Percentiles rank a stretch among this genome's conserved stretches.
These are phyloP conservation scores for Aspergillus quadricinctus DNA, from an alignment of 2,329 filamentous ascomycete genomes.

Conservation along the genomic window DNA sequence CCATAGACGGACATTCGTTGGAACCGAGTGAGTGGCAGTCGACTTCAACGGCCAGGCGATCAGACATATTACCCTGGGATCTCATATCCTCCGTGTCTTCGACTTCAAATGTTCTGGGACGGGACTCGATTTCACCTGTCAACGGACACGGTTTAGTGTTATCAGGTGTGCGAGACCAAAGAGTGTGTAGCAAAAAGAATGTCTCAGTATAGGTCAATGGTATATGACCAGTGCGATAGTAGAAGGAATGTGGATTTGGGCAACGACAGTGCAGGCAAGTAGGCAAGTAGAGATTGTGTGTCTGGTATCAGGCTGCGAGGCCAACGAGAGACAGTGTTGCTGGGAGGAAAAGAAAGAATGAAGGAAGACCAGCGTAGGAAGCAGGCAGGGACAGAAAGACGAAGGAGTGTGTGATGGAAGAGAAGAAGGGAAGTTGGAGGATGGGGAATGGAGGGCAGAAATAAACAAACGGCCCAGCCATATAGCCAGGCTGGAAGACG, in stretches of 20 bases:
- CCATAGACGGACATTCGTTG: conserved; percentile 39
- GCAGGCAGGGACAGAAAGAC: conserved; percentile 10
- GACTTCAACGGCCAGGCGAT: conserved; percentile 36
- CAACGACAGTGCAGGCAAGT: conserved; percentile 5
- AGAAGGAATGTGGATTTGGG: conserved; percentile 1
- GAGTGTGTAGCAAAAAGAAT: background rate
- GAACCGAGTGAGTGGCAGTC: conserved; percentile 37
- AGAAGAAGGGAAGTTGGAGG: conserved; percentile 24
- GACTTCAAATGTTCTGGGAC: conserved; percentile 23
- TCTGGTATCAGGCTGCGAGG: background rate
- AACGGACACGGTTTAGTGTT: conserved; percentile 19
- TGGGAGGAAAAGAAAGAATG: conserved; percentile 16
- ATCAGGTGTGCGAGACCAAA: background rate
- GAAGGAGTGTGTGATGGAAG: conserved; percentile 13
- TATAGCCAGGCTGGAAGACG: conserved; percentile 22
- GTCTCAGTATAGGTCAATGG: background rate
- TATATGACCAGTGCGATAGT: background rate
- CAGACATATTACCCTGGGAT: conserved; percentile 33
- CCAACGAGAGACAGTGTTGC: conserved; percentile 9
- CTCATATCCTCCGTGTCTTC: conserved; percentile 35
- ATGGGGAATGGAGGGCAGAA: conserved; percentile 33
- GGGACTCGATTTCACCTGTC: conserved; percentile 28
- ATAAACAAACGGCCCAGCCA: conserved; percentile 36
- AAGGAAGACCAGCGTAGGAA: conserved; percentile 15
- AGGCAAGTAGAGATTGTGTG: conserved; percentile 2